These are phyloP conservation scores for Fomitopsis betulina DNA, from an alignment of 1,284 basidiomycete genomes.

Conservation along the genomic window DNA sequence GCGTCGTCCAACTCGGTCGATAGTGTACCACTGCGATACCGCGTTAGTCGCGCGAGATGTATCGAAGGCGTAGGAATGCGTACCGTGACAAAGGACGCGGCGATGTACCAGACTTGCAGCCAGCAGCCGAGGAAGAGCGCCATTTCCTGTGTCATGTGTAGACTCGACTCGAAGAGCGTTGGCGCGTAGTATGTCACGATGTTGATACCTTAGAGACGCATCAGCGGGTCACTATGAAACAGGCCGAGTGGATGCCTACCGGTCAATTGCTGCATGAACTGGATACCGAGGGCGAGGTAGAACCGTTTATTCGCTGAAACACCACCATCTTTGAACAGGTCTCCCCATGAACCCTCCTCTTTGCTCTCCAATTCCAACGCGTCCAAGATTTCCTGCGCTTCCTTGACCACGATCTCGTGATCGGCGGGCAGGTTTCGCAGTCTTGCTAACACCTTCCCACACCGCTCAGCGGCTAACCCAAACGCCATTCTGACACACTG, in stretches of 20 bases:
- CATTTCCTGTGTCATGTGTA: constrained; percentile 8
- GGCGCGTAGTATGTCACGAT: constrained; percentile 13
- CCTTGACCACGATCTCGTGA: constrained; percentile 5
- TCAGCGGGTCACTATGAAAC: background rate
- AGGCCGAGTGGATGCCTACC: background rate
- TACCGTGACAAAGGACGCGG: constrained; percentile 17
- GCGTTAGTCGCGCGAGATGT: constrained; percentile 30
- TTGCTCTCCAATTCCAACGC: constrained; percentile 9
- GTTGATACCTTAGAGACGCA: constrained; percentile 5
- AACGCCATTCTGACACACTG: background rate
- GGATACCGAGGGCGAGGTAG: constrained; percentile 12
- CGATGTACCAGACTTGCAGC: constrained; percentile 16
- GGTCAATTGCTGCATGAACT: constrained; percentile 12
- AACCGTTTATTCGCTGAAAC: constrained; percentile 9
- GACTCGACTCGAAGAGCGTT: constrained; percentile 9
- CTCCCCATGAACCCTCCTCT: constrained; percentile 10
- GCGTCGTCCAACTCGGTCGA: constrained; percentile 11
- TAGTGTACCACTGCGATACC: constrained; percentile 12
- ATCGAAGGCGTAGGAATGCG: background rate
- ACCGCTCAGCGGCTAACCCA: background rate
- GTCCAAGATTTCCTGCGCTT: constrained; percentile 7
- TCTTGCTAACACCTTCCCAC: background rate
- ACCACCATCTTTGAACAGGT: constrained; percentile 9
- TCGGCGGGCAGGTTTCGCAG: constrained; percentile 5
- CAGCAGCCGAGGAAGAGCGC: constrained; percentile 11